phyloP scores from a whole-genome alignment of 192 early-diverging fungal species.

The Backusella psychrophila region DNA sequence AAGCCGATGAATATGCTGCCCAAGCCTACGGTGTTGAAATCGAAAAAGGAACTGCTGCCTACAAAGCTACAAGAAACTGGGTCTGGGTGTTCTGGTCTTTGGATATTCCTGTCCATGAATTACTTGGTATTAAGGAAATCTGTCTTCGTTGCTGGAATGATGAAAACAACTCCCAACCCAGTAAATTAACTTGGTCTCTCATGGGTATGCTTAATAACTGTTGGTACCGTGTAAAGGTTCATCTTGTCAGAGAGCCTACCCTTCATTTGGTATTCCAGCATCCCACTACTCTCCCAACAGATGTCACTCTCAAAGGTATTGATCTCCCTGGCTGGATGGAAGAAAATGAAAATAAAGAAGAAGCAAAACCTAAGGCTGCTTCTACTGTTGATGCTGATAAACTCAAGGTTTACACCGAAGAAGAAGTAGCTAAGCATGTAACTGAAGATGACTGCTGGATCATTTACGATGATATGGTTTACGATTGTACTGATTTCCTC shows the following conservation, averaged over 20 bases:
- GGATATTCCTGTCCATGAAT: slow-evolving; percentile 29
- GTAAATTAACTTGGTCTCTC: slow-evolving; percentile 62
- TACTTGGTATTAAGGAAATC: slow-evolving; percentile 49
- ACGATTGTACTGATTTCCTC: slow-evolving; percentile 69
- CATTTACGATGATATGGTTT: slow-evolving; percentile 69
- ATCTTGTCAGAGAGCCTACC: slow-evolving; percentile 21
- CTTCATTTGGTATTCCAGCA: slow-evolving; percentile 42
- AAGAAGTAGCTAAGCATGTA: slow-evolving; percentile 65
- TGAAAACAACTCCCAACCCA: slow-evolving; percentile 57
- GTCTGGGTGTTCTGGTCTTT: neutral
- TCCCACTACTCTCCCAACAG: slow-evolving; percentile 40
- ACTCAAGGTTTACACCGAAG: slow-evolving; percentile 47
- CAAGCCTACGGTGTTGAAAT: neutral
- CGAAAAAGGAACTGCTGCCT: neutral
- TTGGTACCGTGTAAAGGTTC: slow-evolving; percentile 53
- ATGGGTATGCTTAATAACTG: slow-evolving; percentile 80
- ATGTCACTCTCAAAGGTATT: slow-evolving; percentile 11
- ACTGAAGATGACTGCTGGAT: slow-evolving; percentile 77
- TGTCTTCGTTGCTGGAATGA: slow-evolving; percentile 63
- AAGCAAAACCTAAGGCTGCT: neutral
- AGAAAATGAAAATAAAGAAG: slow-evolving; percentile 9
- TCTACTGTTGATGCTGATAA: neutral
- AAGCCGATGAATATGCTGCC: neutral
- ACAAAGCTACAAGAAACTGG: neutral
- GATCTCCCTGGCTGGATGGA: slow-evolving; percentile 52